Percentiles rank a stretch among this genome's conserved stretches.
Evolutionary conservation across 345 rosid genomes (phyloP).

Genomic region (Moricandia moricandioides): DNA sequence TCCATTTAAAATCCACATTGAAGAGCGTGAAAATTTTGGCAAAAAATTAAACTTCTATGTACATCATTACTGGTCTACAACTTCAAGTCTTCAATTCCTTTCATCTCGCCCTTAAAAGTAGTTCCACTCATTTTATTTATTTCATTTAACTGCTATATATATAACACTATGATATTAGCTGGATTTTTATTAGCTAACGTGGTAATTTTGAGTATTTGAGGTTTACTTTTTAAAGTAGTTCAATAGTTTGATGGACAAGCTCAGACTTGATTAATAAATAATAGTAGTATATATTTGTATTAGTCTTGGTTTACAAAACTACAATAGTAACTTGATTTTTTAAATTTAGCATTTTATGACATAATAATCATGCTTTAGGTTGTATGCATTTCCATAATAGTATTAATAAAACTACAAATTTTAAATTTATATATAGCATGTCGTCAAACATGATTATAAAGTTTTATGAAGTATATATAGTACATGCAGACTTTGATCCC

Average conservation of each 20-base stretch:
- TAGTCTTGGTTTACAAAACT: background rate
- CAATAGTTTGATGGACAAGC: background rate
- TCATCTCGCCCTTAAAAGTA: background rate
- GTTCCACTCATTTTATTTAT: background rate
- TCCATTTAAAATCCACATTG: background rate
- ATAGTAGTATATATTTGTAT: background rate
- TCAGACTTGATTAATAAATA: background rate
- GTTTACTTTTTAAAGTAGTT: background rate
- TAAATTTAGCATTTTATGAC: background rate
- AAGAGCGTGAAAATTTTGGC: background rate
- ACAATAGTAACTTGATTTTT: background rate
- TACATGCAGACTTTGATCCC: background rate
- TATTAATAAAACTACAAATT: background rate
- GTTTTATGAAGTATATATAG: background rate
- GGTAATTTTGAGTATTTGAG: background rate
- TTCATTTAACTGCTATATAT: background rate
- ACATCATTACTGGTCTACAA: background rate
- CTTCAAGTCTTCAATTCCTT: background rate
- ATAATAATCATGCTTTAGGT: background rate
- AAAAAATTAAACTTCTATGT: background rate
- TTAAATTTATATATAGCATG: background rate
- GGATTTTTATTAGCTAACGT: background rate
- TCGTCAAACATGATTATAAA: background rate
- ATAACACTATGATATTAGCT: background rate
- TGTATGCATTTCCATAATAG: background rate